Conservation (phyloP, 108 stramenopile species). For the Nitzschia inconspicua region DNA sequence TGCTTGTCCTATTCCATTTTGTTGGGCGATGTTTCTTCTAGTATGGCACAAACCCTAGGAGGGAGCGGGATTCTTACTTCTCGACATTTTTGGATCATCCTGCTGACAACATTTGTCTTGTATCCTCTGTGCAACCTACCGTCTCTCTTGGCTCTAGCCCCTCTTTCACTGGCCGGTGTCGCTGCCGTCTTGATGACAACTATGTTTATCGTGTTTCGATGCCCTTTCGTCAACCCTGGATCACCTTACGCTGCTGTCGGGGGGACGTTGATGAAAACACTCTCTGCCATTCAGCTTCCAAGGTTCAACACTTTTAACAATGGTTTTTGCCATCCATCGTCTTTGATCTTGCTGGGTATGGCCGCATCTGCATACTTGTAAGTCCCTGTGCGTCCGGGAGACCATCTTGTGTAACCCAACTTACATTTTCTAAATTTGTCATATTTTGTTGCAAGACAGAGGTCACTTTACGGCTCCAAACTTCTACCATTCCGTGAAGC, state of each 20-base stretch:
- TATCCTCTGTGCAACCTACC: conserved; percentile 69
- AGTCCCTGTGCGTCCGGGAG: neutral
- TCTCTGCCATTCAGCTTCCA: conserved; percentile 40
- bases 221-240: conserved; percentile 35
- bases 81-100: conserved; percentile 50
- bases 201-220: conserved; percentile 63
- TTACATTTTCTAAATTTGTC: neutral
- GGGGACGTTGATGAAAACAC: conserved; percentile 20
- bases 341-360: conserved; percentile 82
- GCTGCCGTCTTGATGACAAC: conserved; percentile 59
- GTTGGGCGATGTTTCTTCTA: conserved; percentile 69
- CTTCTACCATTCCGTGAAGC: conserved; percentile 81
- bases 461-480: conserved; percentile 92
- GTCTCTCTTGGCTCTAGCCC: conserved; percentile 62
- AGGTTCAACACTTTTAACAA: conserved; percentile 50
- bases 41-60: conserved; percentile 34
- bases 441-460: neutral
- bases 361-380: conserved; percentile 73
- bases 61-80: conserved; percentile 29
- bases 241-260: conserved; percentile 39
- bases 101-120: conserved; percentile 45
- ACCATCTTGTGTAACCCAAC: neutral
- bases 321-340: conserved; percentile 41
- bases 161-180: conserved; percentile 64
- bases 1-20: conserved; percentile 82